phyloP scores from a whole-genome alignment of 306 rosid species.

The Casuarina cunninghamiana region DNA sequence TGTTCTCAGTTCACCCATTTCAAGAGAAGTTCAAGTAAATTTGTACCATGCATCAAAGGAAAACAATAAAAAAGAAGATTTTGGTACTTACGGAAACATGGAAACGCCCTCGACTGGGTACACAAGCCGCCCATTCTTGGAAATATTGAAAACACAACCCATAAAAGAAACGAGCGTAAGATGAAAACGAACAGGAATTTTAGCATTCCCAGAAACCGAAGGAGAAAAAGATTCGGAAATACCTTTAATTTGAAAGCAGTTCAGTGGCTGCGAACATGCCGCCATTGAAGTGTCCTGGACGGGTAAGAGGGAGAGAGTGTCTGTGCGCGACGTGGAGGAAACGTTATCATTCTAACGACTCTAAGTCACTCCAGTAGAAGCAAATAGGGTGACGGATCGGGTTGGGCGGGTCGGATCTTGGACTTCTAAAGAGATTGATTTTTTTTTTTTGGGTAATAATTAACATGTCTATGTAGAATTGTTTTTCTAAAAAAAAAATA shows the following conservation, averaged over 20 bases:
- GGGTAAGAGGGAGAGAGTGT: not conserved
- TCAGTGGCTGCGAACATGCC: conserved; percentile 31
- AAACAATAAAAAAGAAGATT: not conserved
- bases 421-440: not conserved
- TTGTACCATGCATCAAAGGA: not conserved
- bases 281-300: conserved; percentile 18
- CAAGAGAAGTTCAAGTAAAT: not conserved
- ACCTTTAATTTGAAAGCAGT: conserved; percentile 38
- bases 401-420: not conserved
- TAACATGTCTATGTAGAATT: no score
- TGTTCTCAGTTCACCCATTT: not conserved
- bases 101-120: conserved; percentile 25
- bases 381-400: not conserved
- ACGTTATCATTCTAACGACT: conserved; percentile 4
- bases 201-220: not conserved
- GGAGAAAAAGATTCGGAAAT: not conserved
- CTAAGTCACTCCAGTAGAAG: not conserved
- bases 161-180: not conserved
- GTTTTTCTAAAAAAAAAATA: no score
- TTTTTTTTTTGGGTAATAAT: no score
- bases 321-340: not conserved
- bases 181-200: not conserved
- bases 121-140: conserved; percentile 32
- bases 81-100: conserved; percentile 26
- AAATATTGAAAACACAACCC: not conserved